Evolutionary conservation across 805 yeast genomes (phyloP).

Genomic region (Groenewaldozyma tartarivorans): DNA sequence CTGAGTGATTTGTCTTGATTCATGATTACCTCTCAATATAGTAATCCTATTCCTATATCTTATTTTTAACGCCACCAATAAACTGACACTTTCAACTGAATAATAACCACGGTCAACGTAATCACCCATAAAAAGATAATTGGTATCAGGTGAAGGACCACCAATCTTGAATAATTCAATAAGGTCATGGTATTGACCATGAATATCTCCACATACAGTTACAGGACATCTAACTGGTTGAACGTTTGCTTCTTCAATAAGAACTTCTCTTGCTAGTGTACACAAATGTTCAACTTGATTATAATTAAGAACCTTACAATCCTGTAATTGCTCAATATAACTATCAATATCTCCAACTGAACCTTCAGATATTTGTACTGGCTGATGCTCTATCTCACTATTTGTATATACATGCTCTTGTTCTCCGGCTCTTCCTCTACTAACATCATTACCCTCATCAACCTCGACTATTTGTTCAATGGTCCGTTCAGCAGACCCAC

Average conservation of each 20-base stretch:
- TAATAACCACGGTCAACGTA: slow-evolving; percentile 85
- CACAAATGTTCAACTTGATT: slow-evolving; percentile 72
- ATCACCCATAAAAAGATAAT: slow-evolving; percentile 83
- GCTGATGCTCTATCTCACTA: neutral
- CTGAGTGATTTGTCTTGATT: slow-evolving; percentile 91
- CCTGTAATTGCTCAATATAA: slow-evolving; percentile 74
- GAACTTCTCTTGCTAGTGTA: slow-evolving; percentile 73
- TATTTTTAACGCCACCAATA: slow-evolving; percentile 83
- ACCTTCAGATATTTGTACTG: neutral
- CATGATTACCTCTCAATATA: slow-evolving; percentile 89
- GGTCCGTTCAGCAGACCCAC: neutral
- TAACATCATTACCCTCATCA: neutral
- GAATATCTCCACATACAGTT: slow-evolving; percentile 93
- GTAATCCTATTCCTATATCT: slow-evolving; percentile 88
- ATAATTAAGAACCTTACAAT: slow-evolving; percentile 76
- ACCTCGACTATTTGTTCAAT: neutral
- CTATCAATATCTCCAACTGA: slow-evolving; percentile 50
- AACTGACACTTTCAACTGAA: slow-evolving; percentile 86
- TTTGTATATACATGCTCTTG: neutral
- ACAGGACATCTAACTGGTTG: slow-evolving; percentile 95
- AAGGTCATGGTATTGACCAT: slow-evolving; percentile 92
- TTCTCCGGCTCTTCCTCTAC: neutral
- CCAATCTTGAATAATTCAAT: slow-evolving; percentile 91
- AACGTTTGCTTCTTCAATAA: slow-evolving; percentile 79
- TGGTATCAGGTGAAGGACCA: slow-evolving; percentile 87